These are phyloP conservation scores for Xylaria arbuscula DNA, from an alignment of 2,329 filamentous ascomycete species.

Conservation along the genomic window DNA sequence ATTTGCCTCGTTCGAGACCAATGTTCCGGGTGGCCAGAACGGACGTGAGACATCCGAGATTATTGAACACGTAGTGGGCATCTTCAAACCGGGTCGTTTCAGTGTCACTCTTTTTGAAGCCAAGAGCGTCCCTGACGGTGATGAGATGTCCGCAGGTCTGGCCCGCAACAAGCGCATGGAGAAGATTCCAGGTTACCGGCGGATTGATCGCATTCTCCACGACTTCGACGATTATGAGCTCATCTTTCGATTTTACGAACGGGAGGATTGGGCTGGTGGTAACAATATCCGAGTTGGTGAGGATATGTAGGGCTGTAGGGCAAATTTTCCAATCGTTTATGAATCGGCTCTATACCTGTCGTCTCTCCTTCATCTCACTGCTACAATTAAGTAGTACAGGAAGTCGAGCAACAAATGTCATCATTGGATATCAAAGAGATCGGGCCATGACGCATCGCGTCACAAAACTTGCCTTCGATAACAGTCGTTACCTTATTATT, in stretches of 20 bases:
- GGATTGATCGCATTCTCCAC: constrained; percentile 94
- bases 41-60: constrained; percentile 90
- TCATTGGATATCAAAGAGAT: constrained; percentile 14
- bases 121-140: constrained; percentile 66
- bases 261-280: constrained; percentile 77
- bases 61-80: constrained; percentile 91
- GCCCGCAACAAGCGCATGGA: constrained; percentile 71
- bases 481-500: constrained; percentile 33
- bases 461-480: constrained; percentile 27
- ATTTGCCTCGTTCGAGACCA: constrained; percentile 98
- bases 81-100: constrained; percentile 98
- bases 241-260: constrained; percentile 95
- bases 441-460: constrained; percentile 23
- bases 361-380: constrained; percentile 24
- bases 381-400: constrained; percentile 10
- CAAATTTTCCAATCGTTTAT: constrained; percentile 17
- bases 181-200: constrained; percentile 83
- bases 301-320: constrained; percentile 52
- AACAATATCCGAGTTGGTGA: constrained; percentile 67
- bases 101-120: constrained; percentile 96
- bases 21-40: constrained; percentile 88
- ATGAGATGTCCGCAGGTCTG: constrained; percentile 51
- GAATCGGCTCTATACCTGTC: constrained; percentile 20
- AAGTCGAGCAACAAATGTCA: neutral
- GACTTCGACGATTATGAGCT: constrained; percentile 97